Evolutionary conservation across 768 basidiomycete genomes (phyloP).

Genomic region (Postia placenta): DNA sequence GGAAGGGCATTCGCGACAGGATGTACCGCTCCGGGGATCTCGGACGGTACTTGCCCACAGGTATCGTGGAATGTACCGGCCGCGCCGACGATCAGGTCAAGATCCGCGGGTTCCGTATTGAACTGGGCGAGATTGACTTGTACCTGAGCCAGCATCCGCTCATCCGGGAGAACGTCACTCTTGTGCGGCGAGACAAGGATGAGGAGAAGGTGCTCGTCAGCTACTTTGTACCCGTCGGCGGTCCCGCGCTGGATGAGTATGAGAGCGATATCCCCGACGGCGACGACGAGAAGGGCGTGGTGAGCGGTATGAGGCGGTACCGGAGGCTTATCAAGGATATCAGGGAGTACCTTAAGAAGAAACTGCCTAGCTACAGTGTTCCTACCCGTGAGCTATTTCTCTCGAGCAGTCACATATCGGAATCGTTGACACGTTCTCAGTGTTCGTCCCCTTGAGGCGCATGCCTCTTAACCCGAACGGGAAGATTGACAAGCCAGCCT

Average conservation of each 20-base stretch:
- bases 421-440: constrained; percentile 33
- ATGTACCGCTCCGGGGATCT: constrained; percentile 99
- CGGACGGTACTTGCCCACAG: constrained; percentile 88
- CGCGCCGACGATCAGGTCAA: constrained; percentile 99
- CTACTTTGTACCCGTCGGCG: constrained; percentile 90
- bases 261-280: constrained; percentile 55
- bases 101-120: constrained; percentile 98
- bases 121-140: constrained; percentile 96
- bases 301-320: constrained; percentile 79
- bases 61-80: constrained; percentile 93
- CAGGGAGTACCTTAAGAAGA: constrained; percentile 92
- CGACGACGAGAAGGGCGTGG: constrained; percentile 52
- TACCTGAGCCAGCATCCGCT: constrained; percentile 90
- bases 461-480: constrained; percentile 99
- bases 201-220: constrained; percentile 98
- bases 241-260: constrained; percentile 57
- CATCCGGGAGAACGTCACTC: constrained; percentile 95
- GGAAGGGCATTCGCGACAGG: constrained; percentile 93
- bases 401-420: constrained; percentile 7
- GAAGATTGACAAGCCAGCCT: constrained; percentile 96
- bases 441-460: constrained; percentile 88
- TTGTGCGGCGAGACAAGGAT: constrained; percentile 95
- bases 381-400: constrained; percentile 61
- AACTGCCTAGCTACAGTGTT: constrained; percentile 90
- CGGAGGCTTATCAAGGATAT: constrained; percentile 88